Evolutionary conservation across 306 rosid species (phyloP), one percentile per base, ranked within the genome.

Genomic region (Rubus idaeus): DNA sequence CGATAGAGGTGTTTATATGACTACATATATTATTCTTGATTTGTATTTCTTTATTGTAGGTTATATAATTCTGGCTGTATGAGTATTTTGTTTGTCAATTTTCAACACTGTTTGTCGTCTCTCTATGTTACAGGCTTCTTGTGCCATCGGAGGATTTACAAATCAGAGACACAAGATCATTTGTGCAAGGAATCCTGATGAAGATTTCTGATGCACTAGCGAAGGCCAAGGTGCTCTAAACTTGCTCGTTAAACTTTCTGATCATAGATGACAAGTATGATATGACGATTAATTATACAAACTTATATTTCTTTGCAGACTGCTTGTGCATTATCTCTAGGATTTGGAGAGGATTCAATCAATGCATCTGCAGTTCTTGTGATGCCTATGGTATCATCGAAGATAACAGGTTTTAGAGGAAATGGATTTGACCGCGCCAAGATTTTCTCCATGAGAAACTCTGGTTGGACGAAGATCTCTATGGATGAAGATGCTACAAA

Each of bases 301-400:
- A 60, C 55, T 74, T 78, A 60, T 72, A 35, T 84, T 23, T 47
- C 70, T 52, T 80, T 89, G 87, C 90, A 92, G 98, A 71, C 80
- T 71, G 85, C 91, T 18, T 92, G 88, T 76, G 94, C 93, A 66
- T 76, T 90, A 53, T 82, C 92, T 61, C 80, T 95, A 20, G 97
- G 99, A 72, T 74, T 91, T 68, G 99, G 99, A 78, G 99, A 95
- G 85, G 94, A 92, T 82, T 87, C 99, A 52, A 90, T 95, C 17
- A 82, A 83, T 75, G 93, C 99, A 73, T 95, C 99, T 37, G 91
- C 97, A 51, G 90, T 90, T 71, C 85, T 95, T 67, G 97, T 88
- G 88, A 95, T 95, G 99, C 99, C 99, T 10, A 95, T 95, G 97
- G 87, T 92, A 87, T 95, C 99, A 60, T 95, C 99, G 5, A 95